Evolutionary conservation across 371 early-diverging fungal genomes (phyloP), one percentile per base, ranked within the genome.

Genomic region (Basidiobolus heterosporus): DNA sequence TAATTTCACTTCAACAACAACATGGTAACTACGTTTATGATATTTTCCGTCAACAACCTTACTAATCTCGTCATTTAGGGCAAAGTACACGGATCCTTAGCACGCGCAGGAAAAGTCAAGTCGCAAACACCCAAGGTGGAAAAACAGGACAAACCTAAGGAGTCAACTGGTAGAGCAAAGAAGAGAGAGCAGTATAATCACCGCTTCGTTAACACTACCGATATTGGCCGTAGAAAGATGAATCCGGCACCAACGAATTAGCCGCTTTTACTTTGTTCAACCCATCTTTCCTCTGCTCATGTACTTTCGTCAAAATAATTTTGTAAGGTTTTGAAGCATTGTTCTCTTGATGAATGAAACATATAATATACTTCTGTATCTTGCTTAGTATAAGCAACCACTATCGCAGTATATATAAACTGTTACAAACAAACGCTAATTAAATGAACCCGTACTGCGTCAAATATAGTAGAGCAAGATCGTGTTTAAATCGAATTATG

Each of bases 41-140:
- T n/a, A n/a, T n/a, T n/a, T n/a, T n/a, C n/a, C n/a, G n/a, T n/a
- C n/a, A 30, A 30, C 30, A 3, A 30, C 30, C 3, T 5, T 9
- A 5, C 30, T 30, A 30, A 30, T 5, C 30, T 30, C 30, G 30
- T 20, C 43, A n/a, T 61, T 13, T 50, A 87, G 97, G 97, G 92
- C 79, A 97, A 95, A 87, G 91, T 92, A 62, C 98, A 97, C 91
- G 98, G 98, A 77, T 93, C 95, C 63, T 83, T 97, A 67, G 92
- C 95, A 74, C 94, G 94, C 88, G 98, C 99, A 75, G 99, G 99
- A 82, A 99, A 99, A 78, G 99, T 99, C 66, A 94, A 97, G 89
- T 88, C 87, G 60, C 96, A 97, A 68, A 92, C 92, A 64, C 98
- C 99, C 65, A 96, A 96, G 80, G 98, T 97, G 55, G 93, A 92